A percentile compares a stretch with the other conserved stretches of the same genome.
Evolutionary conservation across 2,329 filamentous ascomycete genomes (phyloP).

Genomic region (Hymenoscyphus linearis): DNA sequence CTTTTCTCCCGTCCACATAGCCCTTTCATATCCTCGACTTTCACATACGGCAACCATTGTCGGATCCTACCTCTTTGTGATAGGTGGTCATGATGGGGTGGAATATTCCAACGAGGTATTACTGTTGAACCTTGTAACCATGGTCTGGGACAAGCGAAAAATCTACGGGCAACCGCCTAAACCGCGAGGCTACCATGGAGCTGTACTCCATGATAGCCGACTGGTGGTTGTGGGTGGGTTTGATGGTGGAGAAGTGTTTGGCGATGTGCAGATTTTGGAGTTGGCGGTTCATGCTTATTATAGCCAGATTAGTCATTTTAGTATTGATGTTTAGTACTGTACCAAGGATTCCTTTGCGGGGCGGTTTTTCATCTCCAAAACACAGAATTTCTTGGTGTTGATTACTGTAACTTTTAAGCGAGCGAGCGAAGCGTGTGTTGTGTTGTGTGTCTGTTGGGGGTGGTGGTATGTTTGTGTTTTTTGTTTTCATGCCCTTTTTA

Average conservation of each 20-base stretch:
- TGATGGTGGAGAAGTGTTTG: conserved; percentile 62
- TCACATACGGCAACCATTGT: conserved; percentile 66
- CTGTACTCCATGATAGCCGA: conserved; percentile 60
- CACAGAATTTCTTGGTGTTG: background rate
- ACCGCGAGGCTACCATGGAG: conserved; percentile 62
- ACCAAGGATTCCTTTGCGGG: background rate
- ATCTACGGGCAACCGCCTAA: conserved; percentile 59
- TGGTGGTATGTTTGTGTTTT: no score
- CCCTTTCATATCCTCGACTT: conserved; percentile 57
- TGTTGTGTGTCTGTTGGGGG: no score
- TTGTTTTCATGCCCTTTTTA: conserved; percentile 11
- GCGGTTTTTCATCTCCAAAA: background rate
- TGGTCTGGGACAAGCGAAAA: conserved; percentile 65
- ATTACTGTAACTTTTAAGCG: no score
- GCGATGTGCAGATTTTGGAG: conserved; percentile 62
- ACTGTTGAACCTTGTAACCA: conserved; percentile 64
- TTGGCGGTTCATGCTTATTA: conserved; percentile 67
- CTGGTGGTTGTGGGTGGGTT: conserved; percentile 62
- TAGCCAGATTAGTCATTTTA: conserved; percentile 68
- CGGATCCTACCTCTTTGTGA: conserved; percentile 64
- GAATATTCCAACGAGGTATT: conserved; percentile 67
- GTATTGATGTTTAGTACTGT: conserved; percentile 58
- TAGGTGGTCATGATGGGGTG: conserved; percentile 64
- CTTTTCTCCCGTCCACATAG: conserved; percentile 56
- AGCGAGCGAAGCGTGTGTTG: background rate